These are phyloP conservation scores for Melampsora americana DNA, from an alignment of 1,284 basidiomycete genomes.

Conservation along the genomic window DNA sequence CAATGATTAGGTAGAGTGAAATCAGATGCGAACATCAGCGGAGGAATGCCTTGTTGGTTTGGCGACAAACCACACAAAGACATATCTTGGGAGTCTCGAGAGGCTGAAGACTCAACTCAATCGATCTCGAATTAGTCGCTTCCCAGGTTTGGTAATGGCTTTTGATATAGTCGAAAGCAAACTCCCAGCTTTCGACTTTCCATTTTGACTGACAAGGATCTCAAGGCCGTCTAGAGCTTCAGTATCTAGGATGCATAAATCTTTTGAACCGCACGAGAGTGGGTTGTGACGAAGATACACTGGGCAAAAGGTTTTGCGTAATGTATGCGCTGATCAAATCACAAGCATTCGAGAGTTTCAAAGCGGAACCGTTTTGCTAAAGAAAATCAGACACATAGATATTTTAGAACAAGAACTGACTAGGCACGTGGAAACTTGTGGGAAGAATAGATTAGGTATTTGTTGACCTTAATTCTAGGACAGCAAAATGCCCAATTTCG, in stretches of 20 bases:
- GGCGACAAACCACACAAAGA: constrained; percentile 69
- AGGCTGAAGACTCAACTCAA: constrained; percentile 28
- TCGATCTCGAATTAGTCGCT: constrained; percentile 24
- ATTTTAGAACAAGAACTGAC: background rate
- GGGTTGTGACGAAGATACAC: constrained; percentile 3
- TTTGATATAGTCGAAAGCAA: constrained; percentile 28
- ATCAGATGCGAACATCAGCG: background rate
- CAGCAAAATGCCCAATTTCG: constrained; percentile 21
- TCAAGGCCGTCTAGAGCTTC: constrained; percentile 33
- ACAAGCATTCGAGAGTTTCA: constrained; percentile 9
- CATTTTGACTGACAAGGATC: constrained; percentile 25
- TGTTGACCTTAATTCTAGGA: constrained; percentile 9
- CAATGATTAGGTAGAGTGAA: background rate
- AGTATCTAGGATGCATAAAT: constrained; percentile 16
- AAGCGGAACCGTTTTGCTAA: constrained; percentile 12
- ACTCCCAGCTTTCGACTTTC: constrained; percentile 13
- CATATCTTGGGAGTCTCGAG: constrained; percentile 53
- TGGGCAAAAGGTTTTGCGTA: constrained; percentile 23
- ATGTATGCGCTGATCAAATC: constrained; percentile 32
- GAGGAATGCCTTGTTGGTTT: constrained; percentile 59
- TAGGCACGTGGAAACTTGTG: background rate
- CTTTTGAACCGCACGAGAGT: constrained; percentile 3
- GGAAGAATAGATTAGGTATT: background rate
- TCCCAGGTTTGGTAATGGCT: constrained; percentile 31
- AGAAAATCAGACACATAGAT: background rate